phyloP scores from a whole-genome alignment of 352 stramenopile species.

The Phytophthora pistaciae region DNA sequence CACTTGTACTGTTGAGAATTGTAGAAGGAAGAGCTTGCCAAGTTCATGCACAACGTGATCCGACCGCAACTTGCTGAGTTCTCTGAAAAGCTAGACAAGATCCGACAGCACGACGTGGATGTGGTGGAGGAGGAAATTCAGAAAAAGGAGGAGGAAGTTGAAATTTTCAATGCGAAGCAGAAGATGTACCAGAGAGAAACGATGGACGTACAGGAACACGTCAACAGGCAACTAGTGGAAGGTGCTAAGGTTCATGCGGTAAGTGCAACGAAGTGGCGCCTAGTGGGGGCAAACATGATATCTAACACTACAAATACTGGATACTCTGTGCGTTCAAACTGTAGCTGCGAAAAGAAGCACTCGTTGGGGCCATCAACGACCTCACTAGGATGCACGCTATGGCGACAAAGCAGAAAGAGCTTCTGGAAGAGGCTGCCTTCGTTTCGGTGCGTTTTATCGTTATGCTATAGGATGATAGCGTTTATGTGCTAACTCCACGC shows the following conservation, averaged over 20 bases:
- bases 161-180: conserved; percentile 68
- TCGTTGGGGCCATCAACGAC: conserved; percentile 74
- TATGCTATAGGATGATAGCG: not conserved
- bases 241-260: conserved; percentile 73
- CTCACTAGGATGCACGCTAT: conserved; percentile 73
- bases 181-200: conserved; percentile 66
- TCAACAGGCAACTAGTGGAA: conserved; percentile 75
- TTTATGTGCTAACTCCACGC: not conserved
- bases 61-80: conserved; percentile 60
- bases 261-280: conserved; percentile 12
- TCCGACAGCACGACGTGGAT: conserved; percentile 66
- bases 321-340: not conserved
- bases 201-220: conserved; percentile 61
- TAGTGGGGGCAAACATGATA: not conserved
- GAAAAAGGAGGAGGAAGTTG: conserved; percentile 61
- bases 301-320: not conserved
- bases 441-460: conserved; percentile 56
- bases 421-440: conserved; percentile 84
- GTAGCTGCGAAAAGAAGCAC: conserved; percentile 76
- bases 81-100: conserved; percentile 66
- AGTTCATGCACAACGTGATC: conserved; percentile 72
- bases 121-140: conserved; percentile 63
- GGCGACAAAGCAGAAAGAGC: conserved; percentile 70
- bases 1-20: not conserved
- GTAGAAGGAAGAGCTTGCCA: conserved; percentile 72